Percentiles rank a stretch among this genome's conserved stretches.
These are phyloP conservation scores for Pythium volutum DNA, from an alignment of 352 stramenopile species.

Conservation along the genomic window DNA sequence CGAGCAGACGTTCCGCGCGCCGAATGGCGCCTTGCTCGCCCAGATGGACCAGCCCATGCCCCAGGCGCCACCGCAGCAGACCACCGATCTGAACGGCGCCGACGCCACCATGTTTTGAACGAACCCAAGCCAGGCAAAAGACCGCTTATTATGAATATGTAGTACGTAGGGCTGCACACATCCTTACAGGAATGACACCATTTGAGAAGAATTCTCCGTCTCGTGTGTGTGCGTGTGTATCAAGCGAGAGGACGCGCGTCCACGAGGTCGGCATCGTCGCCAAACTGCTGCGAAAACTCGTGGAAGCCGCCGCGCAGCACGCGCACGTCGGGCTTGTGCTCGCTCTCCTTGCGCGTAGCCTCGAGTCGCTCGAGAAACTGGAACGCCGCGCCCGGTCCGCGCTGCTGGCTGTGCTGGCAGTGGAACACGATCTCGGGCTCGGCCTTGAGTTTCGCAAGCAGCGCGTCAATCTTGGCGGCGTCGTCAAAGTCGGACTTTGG, in stretches of 20 bases:
- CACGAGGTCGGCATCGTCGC: conserved; percentile 17
- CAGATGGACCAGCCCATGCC: conserved; percentile 4
- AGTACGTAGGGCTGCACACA: too few relatives aligned
- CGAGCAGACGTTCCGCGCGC: conserved; percentile 15
- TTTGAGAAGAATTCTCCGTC: too few relatives aligned
- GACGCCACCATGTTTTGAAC: conserved; percentile 21
- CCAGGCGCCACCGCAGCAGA: conserved; percentile 6
- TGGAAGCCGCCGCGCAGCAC: conserved; percentile 22
- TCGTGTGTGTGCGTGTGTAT: too few relatives aligned
- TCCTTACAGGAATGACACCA: too few relatives aligned
- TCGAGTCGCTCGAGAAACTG: conserved; percentile 20
- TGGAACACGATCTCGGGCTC: conserved; percentile 24
- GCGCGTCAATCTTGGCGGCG: conserved; percentile 17
- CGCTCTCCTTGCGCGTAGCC: neutral
- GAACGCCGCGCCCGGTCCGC: conserved; percentile 17
- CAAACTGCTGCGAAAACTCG: conserved; percentile 19
- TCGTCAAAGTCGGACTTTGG: conserved; percentile 24
- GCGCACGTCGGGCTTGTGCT: conserved; percentile 14
- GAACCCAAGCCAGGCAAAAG: neutral
- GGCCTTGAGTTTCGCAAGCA: conserved; percentile 21
- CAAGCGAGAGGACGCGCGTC: conserved; percentile 5
- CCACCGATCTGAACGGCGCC: conserved; percentile 13
- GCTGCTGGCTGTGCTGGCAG: conserved; percentile 23
- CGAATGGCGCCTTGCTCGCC: neutral
- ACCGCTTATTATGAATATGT: too few relatives aligned